Evolutionary conservation across 2,329 filamentous ascomycete genomes (phyloP).

Genomic region (Aspergillus unguis): DNA sequence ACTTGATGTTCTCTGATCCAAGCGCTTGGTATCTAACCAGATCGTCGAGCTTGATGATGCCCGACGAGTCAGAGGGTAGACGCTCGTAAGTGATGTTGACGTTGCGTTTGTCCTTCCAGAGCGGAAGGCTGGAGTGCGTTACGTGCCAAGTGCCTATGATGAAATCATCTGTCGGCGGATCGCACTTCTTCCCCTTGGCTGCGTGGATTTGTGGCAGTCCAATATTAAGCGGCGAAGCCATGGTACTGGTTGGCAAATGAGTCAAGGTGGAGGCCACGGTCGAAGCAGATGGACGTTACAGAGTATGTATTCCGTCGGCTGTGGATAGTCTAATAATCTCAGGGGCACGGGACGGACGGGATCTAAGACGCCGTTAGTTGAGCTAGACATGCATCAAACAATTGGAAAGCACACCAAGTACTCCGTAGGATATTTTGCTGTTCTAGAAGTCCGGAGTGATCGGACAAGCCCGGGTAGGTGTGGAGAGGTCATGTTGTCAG

Average conservation of each 20-base stretch:
- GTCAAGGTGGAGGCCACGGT: neutral
- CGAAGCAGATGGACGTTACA: no score
- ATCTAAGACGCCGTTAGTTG: neutral
- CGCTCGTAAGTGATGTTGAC: constrained; percentile 11
- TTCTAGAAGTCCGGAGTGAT: neutral
- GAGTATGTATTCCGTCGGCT: no score
- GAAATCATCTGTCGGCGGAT: constrained; percentile 8
- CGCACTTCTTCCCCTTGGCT: constrained; percentile 3
- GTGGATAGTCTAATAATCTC: neutral
- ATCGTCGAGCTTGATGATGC: neutral
- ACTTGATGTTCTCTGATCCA: constrained; percentile 9
- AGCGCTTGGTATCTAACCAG: constrained; percentile 7
- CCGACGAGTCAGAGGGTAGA: constrained; percentile 2
- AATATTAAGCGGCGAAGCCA: constrained; percentile 7
- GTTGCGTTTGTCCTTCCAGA: constrained; percentile 11
- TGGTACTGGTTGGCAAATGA: neutral
- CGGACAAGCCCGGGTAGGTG: constrained; percentile 9
- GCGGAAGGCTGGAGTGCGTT: constrained; percentile 12
- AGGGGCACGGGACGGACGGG: neutral
- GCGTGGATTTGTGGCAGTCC: constrained; percentile 8
- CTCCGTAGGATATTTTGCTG: neutral
- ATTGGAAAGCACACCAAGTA: neutral
- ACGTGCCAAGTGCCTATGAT: constrained; percentile 11
- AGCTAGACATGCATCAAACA: neutral
- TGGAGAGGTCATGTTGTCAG: constrained; percentile 9